Evolutionary conservation across 75 land plant genomes (phyloP), one percentile per base, ranked within the genome.

Genomic region (Chamaecyparis obtusa): DNA sequence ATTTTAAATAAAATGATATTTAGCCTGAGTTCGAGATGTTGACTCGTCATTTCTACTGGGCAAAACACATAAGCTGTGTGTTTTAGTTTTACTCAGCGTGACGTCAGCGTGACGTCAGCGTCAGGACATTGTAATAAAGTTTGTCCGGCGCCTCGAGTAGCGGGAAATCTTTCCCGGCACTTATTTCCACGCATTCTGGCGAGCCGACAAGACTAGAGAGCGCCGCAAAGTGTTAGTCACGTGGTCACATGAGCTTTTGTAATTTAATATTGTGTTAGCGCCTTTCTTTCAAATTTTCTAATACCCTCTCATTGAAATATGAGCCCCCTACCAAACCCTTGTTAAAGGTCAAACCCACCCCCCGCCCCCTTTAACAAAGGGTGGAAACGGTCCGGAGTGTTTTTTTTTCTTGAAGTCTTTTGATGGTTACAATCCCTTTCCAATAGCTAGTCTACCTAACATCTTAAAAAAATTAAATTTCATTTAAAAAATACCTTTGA

Each of bases 161-260:
- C 75, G 75, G 75, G 14, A 71, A 71, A 32, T 71, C 75, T 14
- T 74, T 74, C 3, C 33, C 33, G 76, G 75, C 35, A 1, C 35
- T 2, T 72, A 3, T 1, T 33, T 27, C 30, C 75, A n/a, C 30
- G 75, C 9, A 33, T 71, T 30, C 75, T 6, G 32, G 10, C 11
- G 10, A n/a, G 11, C 76, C 76, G 76, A 7, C 35, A 14, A 74
- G 76, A 9, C 37, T 10, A 0, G 3, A 11, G 3, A 3, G 36
- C 76, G 76, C 76, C 76, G 76, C 76, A 74, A 74, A 74, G 76
- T 11, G 37, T 33, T 14, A 74, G 33, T 74, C 36, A 74, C 76
- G 69, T 64, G 69, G 69, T 64, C 69, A 21, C 69, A 64, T 64
- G 69, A 24, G n/a, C 69, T 27, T 64, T 27, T 64, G 1, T 1